Evolutionary conservation across 768 basidiomycete species (phyloP).

Genomic region (Boletales sp.): DNA sequence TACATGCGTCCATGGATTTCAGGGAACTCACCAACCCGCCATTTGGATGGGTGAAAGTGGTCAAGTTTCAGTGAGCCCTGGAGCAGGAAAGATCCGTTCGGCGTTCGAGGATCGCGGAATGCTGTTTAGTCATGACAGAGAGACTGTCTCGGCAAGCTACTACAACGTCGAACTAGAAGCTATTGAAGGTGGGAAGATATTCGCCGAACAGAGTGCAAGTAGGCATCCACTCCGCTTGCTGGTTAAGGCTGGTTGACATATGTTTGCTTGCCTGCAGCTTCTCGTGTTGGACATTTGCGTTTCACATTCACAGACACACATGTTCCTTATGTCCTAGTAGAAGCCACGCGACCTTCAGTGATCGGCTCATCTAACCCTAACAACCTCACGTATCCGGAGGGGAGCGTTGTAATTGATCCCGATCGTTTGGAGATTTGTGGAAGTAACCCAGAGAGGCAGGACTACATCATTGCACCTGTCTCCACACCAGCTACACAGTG

Average conservation of each 20-base stretch:
- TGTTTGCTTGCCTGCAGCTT: constrained; percentile 41
- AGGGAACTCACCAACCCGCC: constrained; percentile 79
- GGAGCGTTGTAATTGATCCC: constrained; percentile 46
- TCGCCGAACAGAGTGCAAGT: constrained; percentile 64
- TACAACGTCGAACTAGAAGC: constrained; percentile 59
- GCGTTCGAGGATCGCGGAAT: constrained; percentile 61
- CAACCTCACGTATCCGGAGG: constrained; percentile 52
- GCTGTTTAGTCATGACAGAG: constrained; percentile 46
- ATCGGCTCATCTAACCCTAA: constrained; percentile 48
- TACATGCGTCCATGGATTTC: constrained; percentile 63
- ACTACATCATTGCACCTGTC: constrained; percentile 61
- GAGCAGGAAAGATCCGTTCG: constrained; percentile 45
- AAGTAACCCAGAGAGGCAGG: constrained; percentile 65
- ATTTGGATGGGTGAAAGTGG: constrained; percentile 89
- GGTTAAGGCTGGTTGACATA: constrained; percentile 1
- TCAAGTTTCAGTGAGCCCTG: constrained; percentile 58
- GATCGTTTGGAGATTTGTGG: constrained; percentile 52
- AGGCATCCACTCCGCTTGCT: constrained; percentile 19
- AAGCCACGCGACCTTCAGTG: constrained; percentile 61
- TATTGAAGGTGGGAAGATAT: constrained; percentile 46
- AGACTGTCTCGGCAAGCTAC: constrained; percentile 50
- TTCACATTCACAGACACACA: constrained; percentile 55
- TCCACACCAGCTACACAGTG: constrained; percentile 38
- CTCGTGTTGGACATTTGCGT: constrained; percentile 70
- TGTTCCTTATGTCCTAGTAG: constrained; percentile 59